These are phyloP conservation scores for Rhodotorula sp. DNA, from an alignment of 1,284 basidiomycete genomes.

Conservation along the genomic window DNA sequence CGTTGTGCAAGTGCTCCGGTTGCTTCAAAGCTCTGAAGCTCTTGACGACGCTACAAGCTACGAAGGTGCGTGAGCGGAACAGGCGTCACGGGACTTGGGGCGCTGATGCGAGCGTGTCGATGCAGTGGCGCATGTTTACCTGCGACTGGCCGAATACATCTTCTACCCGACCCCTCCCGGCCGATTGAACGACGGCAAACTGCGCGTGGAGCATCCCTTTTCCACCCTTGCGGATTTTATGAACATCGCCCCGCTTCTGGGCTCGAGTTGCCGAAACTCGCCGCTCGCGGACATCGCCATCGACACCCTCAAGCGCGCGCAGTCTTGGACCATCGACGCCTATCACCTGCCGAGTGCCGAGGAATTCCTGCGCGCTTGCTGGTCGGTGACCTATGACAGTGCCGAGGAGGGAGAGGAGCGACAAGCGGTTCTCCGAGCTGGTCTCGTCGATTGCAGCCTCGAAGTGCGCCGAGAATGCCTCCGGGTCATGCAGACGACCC, in stretches of 20 bases:
- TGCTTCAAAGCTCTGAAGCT: conserved; percentile 16
- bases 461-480: conserved; percentile 29
- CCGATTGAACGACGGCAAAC: neutral
- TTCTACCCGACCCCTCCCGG: neutral
- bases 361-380: conserved; percentile 29
- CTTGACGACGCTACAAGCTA: neutral
- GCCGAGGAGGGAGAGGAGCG: neutral
- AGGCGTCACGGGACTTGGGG: no score
- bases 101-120: neutral
- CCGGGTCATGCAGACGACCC: neutral
- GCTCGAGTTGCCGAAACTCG: neutral
- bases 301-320: conserved; percentile 7
- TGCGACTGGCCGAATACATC: neutral
- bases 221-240: conserved; percentile 27
- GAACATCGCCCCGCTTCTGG: conserved; percentile 23
- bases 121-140: conserved; percentile 20
- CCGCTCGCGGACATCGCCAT: conserved; percentile 2
- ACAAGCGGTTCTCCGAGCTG: conserved; percentile 7
- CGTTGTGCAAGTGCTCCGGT: conserved; percentile 19
- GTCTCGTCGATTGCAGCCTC: conserved; percentile 19
- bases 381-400: conserved; percentile 10
- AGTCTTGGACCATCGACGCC: neutral
- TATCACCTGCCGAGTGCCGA: conserved; percentile 33
- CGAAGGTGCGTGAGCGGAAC: neutral
- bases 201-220: conserved; percentile 19